Base-by-base conservation (phyloP, 345 rosid species). In the Acer campestre region DNA sequence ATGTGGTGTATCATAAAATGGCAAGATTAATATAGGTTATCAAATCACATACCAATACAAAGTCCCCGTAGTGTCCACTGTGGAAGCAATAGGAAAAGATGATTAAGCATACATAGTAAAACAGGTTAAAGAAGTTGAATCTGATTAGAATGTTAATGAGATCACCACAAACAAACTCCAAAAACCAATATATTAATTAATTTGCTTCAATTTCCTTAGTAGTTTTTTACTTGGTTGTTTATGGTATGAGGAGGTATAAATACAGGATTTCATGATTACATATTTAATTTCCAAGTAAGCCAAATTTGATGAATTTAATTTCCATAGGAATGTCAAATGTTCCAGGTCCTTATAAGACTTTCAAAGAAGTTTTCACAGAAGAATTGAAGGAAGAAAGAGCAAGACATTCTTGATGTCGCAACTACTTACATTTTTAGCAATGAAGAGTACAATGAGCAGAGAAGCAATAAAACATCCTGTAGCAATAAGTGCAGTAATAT, bases 51-150 rank as follows among this genome's bases (percentile, higher is more conserved):
- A 89, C 95, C 95, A 76, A 89, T 91, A 61, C 95, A 88, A 79
- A 91, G 89, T 70, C 93, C 91, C 59, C 91, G 83, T 79, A 89
- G 93, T 3, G 93, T 91, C 93, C 95, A 89, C 95, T 91, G 93
- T 74, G 68, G 74, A 44, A 72, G 62, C 18, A 68, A 64, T n/a
- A 80, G 59, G 59, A 69, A 67, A 40, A 68, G 58, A 69, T 55
- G 11, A 74, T 56, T 61, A 80, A 78, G 64, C 27, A 75, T 8
- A n/a, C n/a, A 48, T 51, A 27, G 9, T 49, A 48, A 58, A 23
- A 68, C 56, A 31, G 29, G 22, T 66, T 6, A 17, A 73, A 35
- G 55, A 46, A 72, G 18, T 38, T 63, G 35, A 9, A 27, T 61
- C 46, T 55, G 25, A 22, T 29, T 63, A 64, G 29, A 42, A 71